A percentile compares a stretch with the other conserved stretches of the same genome.
Conservation (phyloP, 1,284 basidiomycete genomes). For the Irpex sp. region DNA sequence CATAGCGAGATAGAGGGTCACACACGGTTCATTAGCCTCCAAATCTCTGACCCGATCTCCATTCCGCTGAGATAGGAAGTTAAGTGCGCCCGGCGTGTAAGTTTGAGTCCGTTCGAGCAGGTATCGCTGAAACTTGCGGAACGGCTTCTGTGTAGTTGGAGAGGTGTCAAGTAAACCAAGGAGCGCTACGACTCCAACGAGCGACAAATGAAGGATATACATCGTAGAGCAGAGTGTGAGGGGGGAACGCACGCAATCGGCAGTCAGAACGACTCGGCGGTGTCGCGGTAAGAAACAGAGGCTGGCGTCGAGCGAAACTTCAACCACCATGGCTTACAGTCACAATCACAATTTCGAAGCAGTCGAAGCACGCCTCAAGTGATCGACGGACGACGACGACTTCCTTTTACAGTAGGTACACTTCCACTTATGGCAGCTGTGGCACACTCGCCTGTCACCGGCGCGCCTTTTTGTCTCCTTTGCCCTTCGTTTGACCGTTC, state of each 20-base stretch:
- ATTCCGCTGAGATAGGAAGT: neutral
- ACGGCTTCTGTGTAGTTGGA: neutral
- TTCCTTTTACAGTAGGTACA: neutral
- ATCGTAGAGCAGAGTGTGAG: neutral
- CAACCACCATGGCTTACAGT: neutral
- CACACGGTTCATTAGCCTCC: neutral
- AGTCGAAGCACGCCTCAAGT: neutral
- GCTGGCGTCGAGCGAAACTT: neutral
- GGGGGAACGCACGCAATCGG: neutral
- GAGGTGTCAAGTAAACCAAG: neutral
- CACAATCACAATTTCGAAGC: conserved; percentile 1
- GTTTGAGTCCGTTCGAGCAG: neutral
- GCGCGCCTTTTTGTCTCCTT: conserved; percentile 4
- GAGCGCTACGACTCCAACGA: neutral
- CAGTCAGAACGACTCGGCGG: neutral
- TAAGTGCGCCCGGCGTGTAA: neutral
- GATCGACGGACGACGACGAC: neutral
- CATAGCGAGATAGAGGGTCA: neutral
- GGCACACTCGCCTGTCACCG: neutral
- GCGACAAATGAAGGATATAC: neutral
- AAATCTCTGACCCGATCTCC: neutral
- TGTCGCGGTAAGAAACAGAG: neutral
- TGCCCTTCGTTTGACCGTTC: neutral
- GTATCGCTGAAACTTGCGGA: neutral
- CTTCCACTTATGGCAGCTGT: neutral